Conservation (phyloP, 208 protist species). For the Acanthamoeba healyi region DNA sequence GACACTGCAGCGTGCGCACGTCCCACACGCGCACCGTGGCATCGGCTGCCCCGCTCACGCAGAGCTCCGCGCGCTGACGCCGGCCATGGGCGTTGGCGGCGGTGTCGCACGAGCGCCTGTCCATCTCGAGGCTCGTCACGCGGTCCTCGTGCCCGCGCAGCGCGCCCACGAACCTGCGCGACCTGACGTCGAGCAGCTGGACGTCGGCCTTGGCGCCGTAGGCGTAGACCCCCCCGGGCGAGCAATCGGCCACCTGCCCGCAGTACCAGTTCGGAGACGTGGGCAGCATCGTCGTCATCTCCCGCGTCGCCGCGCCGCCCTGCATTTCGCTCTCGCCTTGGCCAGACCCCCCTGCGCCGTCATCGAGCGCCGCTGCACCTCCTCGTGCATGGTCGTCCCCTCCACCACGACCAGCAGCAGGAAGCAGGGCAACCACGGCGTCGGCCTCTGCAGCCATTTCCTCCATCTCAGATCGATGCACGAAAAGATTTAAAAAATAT, state of each 20-base stretch:
- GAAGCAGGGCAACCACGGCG: too few species aligned
- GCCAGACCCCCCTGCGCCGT: too few species aligned
- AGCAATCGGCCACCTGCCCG: slow-evolving; percentile 34
- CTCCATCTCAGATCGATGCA: too few species aligned
- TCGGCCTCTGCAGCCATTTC: too few species aligned
- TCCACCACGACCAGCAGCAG: too few species aligned
- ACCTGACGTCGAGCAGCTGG: slow-evolving; percentile 43
- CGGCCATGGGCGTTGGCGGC: not conserved
- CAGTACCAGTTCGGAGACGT: slow-evolving; percentile 70
- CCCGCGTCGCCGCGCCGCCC: not conserved
- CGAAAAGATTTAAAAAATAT: too few species aligned
- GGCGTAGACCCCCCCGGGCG: not conserved
- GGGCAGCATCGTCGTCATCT: slow-evolving; percentile 65
- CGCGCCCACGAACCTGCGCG: slow-evolving; percentile 10
- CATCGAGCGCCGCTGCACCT: too few species aligned
- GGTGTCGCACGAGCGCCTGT: not conserved
- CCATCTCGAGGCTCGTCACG: slow-evolving; percentile 26
- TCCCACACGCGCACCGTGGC: slow-evolving; percentile 46
- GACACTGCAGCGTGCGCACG: slow-evolving; percentile 3
- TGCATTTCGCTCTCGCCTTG: too few species aligned
- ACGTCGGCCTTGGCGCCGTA: slow-evolving; percentile 67
- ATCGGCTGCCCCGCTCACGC: slow-evolving; percentile 41
- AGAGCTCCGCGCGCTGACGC: not conserved
- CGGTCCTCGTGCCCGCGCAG: slow-evolving; percentile 57
- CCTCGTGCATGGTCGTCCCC: too few species aligned